These are phyloP conservation scores for Scedosporium aurantiacum DNA, from an alignment of 2,329 filamentous ascomycete species.

Conservation along the genomic window DNA sequence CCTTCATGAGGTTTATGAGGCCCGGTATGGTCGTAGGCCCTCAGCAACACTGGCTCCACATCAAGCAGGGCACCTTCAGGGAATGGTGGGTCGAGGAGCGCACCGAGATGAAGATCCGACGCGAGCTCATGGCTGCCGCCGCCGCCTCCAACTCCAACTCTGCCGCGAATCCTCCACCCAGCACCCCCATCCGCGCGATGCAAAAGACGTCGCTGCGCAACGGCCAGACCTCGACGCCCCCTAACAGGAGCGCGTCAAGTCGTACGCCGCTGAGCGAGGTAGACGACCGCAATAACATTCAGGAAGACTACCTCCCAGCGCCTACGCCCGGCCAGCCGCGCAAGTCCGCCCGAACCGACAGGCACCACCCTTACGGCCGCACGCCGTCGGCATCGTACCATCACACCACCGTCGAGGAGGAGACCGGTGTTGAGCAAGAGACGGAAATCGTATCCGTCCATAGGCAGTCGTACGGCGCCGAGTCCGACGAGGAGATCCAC, in stretches of 20 bases:
- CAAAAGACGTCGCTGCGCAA: conserved; percentile 49
- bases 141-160: conserved; percentile 18
- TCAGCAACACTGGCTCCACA: conserved; percentile 96
- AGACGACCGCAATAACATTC: conserved; percentile 61
- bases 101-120: conserved; percentile 55
- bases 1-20: conserved; percentile 98
- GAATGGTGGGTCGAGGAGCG: conserved; percentile 97
- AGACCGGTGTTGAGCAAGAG: conserved; percentile 43
- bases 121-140: conserved; percentile 42
- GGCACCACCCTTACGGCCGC: conserved; percentile 62
- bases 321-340: conserved; percentile 92
- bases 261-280: conserved; percentile 90
- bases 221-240: conserved; percentile 70
- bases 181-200: conserved; percentile 51
- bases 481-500: conserved; percentile 76
- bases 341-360: conserved; percentile 71
- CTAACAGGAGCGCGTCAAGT: conserved; percentile 63
- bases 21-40: conserved; percentile 98
- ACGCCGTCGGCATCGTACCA: conserved; percentile 30
- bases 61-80: conserved; percentile 94
- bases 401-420: conserved; percentile 30
- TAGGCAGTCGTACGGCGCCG: conserved; percentile 49
- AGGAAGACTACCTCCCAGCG: conserved; percentile 86
- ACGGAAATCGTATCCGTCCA: conserved; percentile 51
- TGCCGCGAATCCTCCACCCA: conserved; percentile 28